Evolutionary conservation across 495 filamentous ascomycete species (phyloP), one percentile per base, ranked within the genome.

Genomic region (Chaetomidium leptoderma): DNA sequence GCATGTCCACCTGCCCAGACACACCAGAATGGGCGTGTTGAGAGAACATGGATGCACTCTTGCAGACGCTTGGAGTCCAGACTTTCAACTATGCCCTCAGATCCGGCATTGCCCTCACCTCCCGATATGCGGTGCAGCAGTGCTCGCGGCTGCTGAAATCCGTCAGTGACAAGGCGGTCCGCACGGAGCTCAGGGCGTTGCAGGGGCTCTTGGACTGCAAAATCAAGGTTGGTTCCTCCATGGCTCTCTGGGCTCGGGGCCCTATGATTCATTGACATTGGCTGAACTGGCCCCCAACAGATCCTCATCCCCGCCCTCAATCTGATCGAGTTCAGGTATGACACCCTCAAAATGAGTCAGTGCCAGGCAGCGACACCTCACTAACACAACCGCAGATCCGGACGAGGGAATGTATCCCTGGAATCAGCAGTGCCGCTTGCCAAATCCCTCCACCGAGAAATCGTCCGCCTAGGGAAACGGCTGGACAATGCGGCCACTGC

Each of bases 271-370:
- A 21, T 13, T 46, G 29, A 35, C n/a, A 33, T 54, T 21, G 24
- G 48, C 33, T 45, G 43, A n/a, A n/a, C 19, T 24, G 5, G 11
- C 17, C 35, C 46, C 19, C 57, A 17, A 32, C 26, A 91, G 87
- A 92, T 97, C 53, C 86, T 97, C 39, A 90, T 90, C 23, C 92
- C 92, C 5, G 87, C 91, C 2, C 95, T 97, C 65, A 90, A 97
- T 65, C 83, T 96, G 78, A 93, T 97, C 54, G 91, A 96, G 68
- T 77, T 97, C 61, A 95, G 93, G 86, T 91, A 72, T 32, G 48
- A 42, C 13, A 24, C 14, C 29, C 23, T n/a, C 30, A 24, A 9
- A 24, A 9, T 35, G 51, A 24, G 52, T 32, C 62, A 66, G 8
- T 2, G n/a, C 8, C 9, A 45, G 40, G 35, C 49, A 29, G 16